Evolutionary conservation across 2,329 filamentous ascomycete genomes (phyloP), one percentile per base, ranked within the genome.

Genomic region (Cladorrhinum sp.): DNA sequence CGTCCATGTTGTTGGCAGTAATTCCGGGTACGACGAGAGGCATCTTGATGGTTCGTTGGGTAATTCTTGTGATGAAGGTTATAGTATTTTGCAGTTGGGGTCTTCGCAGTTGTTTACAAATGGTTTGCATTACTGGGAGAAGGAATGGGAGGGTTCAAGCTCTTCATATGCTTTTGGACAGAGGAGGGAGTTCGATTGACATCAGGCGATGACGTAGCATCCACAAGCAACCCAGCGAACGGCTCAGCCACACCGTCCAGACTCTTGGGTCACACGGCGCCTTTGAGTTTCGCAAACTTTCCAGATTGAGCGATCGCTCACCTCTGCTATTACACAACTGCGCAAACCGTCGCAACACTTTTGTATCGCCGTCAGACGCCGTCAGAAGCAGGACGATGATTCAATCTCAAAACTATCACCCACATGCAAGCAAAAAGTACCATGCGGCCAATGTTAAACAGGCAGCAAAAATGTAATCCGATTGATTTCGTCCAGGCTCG

Each of bases 1-100:
- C 74, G 64, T 72, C 72, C 46, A 77, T 73, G 63, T 74, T 68
- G 63, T 74, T 68, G 55, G 68, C 77, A 64, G 78, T 85, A 67
- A 86, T 75, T 70, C 82, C 83, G 59, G 85, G 84, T 18, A 86
- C 80, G 68, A 88, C 79, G 74, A 88, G 85, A 82, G 86, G 86
- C 86, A 88, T 83, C 5, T 72, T 86, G 76, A n/a, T 23, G 6
- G 36, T 20, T 33, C 21, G 4, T 36, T 49, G 61, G 26, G 49
- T 46, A 33, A 48, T 54, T 14, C 51, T 62, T 48, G 5, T 55
- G 21, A 24, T 7, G n/a, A 20, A 39, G 2, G 2, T 36, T 12
- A 21, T 30, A 23, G 21, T 30, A 20, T 46, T 53, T 28, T 53
- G 10, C 9, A 51, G 26, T 33, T 39, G 7, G 2, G 10, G 48